Evolutionary conservation across 192 early-diverging fungal genomes (phyloP), one percentile per base, ranked within the genome.

Genomic region (Gonapodya prolifera): DNA sequence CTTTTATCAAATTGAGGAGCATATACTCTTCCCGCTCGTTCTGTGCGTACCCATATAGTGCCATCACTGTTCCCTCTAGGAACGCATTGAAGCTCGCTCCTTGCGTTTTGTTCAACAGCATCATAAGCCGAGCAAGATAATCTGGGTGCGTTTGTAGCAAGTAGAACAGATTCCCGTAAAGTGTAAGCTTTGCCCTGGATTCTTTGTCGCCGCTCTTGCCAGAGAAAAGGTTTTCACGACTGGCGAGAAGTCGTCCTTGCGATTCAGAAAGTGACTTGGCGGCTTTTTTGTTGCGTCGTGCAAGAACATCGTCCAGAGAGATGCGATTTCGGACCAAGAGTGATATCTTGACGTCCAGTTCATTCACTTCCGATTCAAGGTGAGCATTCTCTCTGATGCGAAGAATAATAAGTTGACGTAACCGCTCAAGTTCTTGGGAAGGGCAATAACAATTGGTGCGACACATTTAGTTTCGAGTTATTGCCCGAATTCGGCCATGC

Each of bases 41-140:
- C 81, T 98, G 97, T 0, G 96, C 97, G 85, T 97, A 99, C 1
- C 96, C 96, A 84, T 93, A 99, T 74, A 99, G 81, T 23, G 96
- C 92, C 75, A 99, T 82, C 2, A 97, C 95, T 0, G 93, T 91
- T 2, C 91, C 88, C 81, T 99, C 97, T 16, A 86, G 84, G 74
- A 81, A 87, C 18, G 86, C 83, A 1, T 81, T 79, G 45, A 84
- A 83, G 0, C 91, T 90, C 33, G 74, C 33, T 29, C 92, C 88
- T 0, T 82, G 69, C 73, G 75, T 89, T 85, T 96, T 94, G 87
- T 95, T 96, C 69, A 98, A 86, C 35, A 91, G 82, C 35, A 94
- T 95, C 87, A 99, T 87, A 35, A 97, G 83, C 17, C 88, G 88
- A 8, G 96, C 92, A 75, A 99, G 86, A 79, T 99, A 99, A 30